Conservation (phyloP, 2,329 filamentous ascomycete genomes). For the Talaromyces sp. region DNA sequence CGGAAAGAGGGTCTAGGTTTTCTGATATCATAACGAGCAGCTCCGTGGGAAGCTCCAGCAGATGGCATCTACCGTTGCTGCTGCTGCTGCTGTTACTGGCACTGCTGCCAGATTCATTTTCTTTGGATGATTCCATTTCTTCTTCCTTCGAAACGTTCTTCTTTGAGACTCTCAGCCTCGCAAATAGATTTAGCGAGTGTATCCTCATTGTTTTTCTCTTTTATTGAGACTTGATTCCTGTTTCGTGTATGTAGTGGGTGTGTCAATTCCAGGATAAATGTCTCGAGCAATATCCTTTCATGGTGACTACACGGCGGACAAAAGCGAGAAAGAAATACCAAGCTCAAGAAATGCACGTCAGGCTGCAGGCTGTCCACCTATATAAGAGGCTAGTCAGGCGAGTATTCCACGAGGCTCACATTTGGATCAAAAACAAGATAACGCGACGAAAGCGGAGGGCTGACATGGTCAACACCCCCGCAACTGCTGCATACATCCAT, state of each 20-base stretch:
- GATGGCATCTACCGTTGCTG: slow-evolving; percentile 20
- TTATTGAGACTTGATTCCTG: background rate
- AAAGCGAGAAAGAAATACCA: background rate
- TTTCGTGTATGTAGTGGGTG: background rate
- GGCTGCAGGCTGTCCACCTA: background rate
- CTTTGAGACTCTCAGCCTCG: slow-evolving; percentile 23
- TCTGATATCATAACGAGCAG: slow-evolving; percentile 31
- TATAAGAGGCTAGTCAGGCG: slow-evolving; percentile 7
- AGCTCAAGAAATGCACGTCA: background rate
- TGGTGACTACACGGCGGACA: background rate
- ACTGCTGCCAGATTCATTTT: background rate
- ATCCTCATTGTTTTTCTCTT: slow-evolving; percentile 2
- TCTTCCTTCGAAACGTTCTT: slow-evolving; percentile 16
- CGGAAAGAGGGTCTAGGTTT: slow-evolving; percentile 27
- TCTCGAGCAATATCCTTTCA: background rate
- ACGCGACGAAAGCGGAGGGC: slow-evolving; percentile 22
- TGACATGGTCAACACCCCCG: slow-evolving; percentile 8
- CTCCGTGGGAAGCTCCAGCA: slow-evolving; percentile 34
- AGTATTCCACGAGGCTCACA: slow-evolving; percentile 5
- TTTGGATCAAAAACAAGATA: background rate
- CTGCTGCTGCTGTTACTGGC: background rate
- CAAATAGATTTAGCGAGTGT: slow-evolving; percentile 14
- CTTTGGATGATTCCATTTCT: slow-evolving; percentile 4
- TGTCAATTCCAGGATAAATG: background rate
- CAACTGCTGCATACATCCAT: background rate